phyloP scores from a whole-genome alignment of 1,139 yeast species.

The Hemisphaericaspora subhashii region DNA sequence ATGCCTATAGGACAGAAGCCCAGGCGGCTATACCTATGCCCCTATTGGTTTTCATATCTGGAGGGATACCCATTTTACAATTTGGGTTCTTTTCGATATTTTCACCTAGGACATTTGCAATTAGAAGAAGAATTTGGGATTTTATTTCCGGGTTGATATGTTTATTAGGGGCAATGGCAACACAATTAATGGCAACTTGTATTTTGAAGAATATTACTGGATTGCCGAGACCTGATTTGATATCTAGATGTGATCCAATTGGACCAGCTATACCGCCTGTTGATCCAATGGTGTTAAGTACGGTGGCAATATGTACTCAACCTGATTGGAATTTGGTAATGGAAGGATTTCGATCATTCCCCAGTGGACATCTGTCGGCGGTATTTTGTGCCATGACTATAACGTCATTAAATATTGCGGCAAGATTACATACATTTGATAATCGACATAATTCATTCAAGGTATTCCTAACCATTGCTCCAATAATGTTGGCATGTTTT shows the following conservation, averaged over 20 bases:
- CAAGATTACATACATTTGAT: constrained; percentile 38
- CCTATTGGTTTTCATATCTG: constrained; percentile 26
- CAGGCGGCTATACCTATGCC: constrained; percentile 33
- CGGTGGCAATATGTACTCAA: constrained; percentile 37
- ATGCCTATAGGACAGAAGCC: constrained; percentile 33
- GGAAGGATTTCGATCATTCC: constrained; percentile 53
- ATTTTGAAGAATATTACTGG: constrained; percentile 47
- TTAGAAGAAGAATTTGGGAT: constrained; percentile 41
- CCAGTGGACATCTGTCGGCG: constrained; percentile 54
- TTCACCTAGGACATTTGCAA: constrained; percentile 14
- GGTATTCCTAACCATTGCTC: constrained; percentile 32
- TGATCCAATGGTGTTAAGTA: constrained; percentile 21
- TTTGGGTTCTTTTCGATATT: constrained; percentile 24
- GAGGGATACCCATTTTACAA: constrained; percentile 34
- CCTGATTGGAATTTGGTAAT: constrained; percentile 26
- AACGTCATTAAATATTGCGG: constrained; percentile 36
- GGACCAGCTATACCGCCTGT: constrained; percentile 10
- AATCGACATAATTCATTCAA: constrained; percentile 38
- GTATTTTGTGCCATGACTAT: constrained; percentile 46
- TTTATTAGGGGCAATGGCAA: constrained; percentile 39
- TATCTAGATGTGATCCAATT: constrained; percentile 42
- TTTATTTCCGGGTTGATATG: constrained; percentile 37
- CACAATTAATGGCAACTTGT: constrained; percentile 41
- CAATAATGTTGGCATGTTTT: constrained; percentile 36
- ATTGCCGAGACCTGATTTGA: constrained; percentile 48